A percentile compares a stretch with the other conserved stretches of the same genome.
Conservation (phyloP, 2,329 filamentous ascomycete species). For the Sphaerulina populicola region DNA sequence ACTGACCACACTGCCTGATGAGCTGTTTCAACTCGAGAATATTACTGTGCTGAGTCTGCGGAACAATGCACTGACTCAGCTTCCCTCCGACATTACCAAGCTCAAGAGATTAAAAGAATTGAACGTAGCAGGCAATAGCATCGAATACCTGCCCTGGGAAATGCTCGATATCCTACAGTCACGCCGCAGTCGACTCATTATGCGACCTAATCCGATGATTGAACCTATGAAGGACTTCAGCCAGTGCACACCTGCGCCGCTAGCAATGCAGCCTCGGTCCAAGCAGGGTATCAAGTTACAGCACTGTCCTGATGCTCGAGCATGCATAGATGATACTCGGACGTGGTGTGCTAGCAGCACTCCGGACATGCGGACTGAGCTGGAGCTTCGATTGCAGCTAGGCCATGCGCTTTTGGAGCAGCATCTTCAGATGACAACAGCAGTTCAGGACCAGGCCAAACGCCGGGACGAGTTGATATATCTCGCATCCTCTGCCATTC, state of each 20-base stretch:
- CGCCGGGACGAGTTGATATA: slow-evolving; percentile 27
- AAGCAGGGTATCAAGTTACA: slow-evolving; percentile 8
- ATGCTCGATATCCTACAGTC: slow-evolving; percentile 48
- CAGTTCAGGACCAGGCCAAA: slow-evolving; percentile 5
- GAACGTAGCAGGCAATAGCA: slow-evolving; percentile 57
- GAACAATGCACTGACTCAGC: slow-evolving; percentile 52
- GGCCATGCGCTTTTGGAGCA: slow-evolving; percentile 20
- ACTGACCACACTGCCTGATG: slow-evolving; percentile 49
- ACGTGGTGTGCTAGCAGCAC: slow-evolving; percentile 5
- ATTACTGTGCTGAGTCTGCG: slow-evolving; percentile 60
- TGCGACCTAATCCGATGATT: slow-evolving; percentile 56
- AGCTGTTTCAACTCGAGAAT: slow-evolving; percentile 54
- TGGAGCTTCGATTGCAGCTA: slow-evolving; percentile 19
- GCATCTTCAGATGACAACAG: slow-evolving; percentile 7
- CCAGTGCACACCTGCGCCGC: slow-evolving; percentile 4
- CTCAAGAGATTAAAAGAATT: slow-evolving; percentile 53
- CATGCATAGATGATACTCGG: slow-evolving; percentile 11
- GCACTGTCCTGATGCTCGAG: slow-evolving; percentile 14
- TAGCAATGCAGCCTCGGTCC: not conserved
- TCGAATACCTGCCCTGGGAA: slow-evolving; percentile 56
- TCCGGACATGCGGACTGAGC: slow-evolving; percentile 16
- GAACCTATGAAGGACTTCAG: slow-evolving; percentile 19
- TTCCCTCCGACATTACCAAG: slow-evolving; percentile 53
- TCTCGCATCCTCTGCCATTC: slow-evolving; percentile 24
- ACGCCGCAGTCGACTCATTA: slow-evolving; percentile 45